phyloP scores from a whole-genome alignment of 2,329 filamentous ascomycete genomes.

The Trichoderma lentiforme region DNA sequence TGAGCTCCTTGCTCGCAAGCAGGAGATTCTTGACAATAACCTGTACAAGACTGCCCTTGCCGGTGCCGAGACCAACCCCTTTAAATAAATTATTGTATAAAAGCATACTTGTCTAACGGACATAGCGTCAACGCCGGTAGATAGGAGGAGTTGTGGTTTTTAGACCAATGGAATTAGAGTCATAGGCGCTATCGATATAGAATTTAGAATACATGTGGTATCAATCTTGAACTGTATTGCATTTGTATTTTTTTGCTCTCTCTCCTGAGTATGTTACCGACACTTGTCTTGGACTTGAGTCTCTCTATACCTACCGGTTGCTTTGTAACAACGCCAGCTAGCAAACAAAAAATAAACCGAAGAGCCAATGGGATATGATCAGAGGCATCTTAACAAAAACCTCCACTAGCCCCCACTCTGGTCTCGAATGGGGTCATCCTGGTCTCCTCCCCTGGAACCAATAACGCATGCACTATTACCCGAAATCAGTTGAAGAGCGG shows the following conservation, averaged over 20 bases:
- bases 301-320: background rate
- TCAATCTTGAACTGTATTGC: background rate
- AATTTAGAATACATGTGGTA: background rate
- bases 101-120: background rate
- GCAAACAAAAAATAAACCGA: too few species aligned
- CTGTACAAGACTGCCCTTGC: background rate
- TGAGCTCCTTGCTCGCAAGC: background rate
- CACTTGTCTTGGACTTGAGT: background rate
- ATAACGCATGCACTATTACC: background rate
- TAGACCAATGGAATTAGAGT: background rate
- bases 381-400: background rate
- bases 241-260: background rate
- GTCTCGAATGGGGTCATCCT: background rate
- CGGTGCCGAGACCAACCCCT: background rate
- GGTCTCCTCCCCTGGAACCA: background rate
- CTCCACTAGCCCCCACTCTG: background rate
- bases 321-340: background rate
- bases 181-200: background rate
- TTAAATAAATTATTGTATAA: background rate
- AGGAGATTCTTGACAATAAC: background rate
- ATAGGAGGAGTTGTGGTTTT: background rate
- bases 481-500: background rate
- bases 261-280: background rate
- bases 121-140: background rate
- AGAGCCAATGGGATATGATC: background rate